These are phyloP conservation scores for Cydonia oblonga DNA, from an alignment of 331 rosid genomes.

Conservation along the genomic window DNA sequence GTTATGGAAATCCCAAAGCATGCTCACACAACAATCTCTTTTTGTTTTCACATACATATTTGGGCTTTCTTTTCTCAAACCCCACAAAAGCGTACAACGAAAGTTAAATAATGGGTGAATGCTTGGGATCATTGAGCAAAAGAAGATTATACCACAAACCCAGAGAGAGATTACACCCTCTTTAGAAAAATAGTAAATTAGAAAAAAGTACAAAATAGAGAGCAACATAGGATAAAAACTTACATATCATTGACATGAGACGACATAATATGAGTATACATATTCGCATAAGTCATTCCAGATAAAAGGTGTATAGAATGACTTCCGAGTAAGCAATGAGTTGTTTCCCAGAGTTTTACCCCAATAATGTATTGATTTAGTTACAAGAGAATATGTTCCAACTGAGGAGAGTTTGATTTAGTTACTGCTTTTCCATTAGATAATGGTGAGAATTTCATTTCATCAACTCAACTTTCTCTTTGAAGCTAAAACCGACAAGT, in stretches of 20 bases:
- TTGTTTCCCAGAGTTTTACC: background rate
- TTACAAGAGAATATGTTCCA: background rate
- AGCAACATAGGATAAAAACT: background rate
- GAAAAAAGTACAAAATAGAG: too few species aligned
- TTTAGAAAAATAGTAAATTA: too few species aligned
- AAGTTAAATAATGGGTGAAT: background rate
- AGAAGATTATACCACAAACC: background rate
- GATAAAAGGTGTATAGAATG: background rate
- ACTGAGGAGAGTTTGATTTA: background rate
- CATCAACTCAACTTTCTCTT: background rate
- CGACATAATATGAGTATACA: too few species aligned
- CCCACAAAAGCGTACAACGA: background rate
- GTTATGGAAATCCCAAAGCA: background rate
- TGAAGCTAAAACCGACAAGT: background rate
- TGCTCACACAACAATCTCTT: background rate
- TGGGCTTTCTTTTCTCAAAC: background rate
- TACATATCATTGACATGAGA: background rate
- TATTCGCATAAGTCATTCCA: too few species aligned
- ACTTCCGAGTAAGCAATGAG: conserved; percentile 1
- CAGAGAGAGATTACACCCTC: too few species aligned
- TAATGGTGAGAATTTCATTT: background rate
- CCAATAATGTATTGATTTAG: background rate
- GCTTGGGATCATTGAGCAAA: background rate
- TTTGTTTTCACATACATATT: background rate
- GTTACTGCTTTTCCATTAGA: background rate